Percentiles rank a stretch among this genome's conserved stretches.
Evolutionary conservation across 139 green algal genomes (phyloP).

Genomic region (Nannochloris sp.): DNA sequence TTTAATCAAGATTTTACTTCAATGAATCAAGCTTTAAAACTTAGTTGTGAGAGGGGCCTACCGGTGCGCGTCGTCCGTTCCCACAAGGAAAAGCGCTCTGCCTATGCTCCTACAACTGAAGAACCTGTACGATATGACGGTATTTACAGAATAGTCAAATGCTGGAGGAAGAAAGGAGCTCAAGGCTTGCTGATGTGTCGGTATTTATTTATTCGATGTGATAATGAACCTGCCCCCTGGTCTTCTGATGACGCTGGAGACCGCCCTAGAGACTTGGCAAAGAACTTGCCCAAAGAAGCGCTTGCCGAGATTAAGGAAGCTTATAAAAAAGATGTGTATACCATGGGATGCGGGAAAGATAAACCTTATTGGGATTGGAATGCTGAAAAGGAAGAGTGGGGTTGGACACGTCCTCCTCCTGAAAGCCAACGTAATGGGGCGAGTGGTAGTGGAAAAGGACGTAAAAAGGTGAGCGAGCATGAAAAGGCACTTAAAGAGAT

Average conservation of each 20-base stretch:
- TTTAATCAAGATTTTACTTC: slow-evolving; percentile 83
- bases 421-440: slow-evolving; percentile 32
- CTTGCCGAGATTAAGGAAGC: slow-evolving; percentile 59
- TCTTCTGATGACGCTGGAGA: slow-evolving; percentile 33
- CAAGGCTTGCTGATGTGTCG: slow-evolving; percentile 75
- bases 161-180: slow-evolving; percentile 74
- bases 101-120: slow-evolving; percentile 74
- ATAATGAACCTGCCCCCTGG: slow-evolving; percentile 92
- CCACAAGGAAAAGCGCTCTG: slow-evolving; percentile 84
- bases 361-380: slow-evolving; percentile 67
- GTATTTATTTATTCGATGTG: slow-evolving; percentile 90
- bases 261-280: not conserved
- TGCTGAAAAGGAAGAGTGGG: slow-evolving; percentile 46
- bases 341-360: slow-evolving; percentile 31
- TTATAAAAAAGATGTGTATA: slow-evolving; percentile 9
- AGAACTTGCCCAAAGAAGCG: slow-evolving; percentile 49
- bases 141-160: slow-evolving; percentile 86
- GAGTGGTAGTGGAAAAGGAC: slow-evolving; percentile 15
- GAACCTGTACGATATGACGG: slow-evolving; percentile 86
- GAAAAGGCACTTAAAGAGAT: slow-evolving; percentile 74
- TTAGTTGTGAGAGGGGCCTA: slow-evolving; percentile 75
- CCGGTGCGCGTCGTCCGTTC: slow-evolving; percentile 88
- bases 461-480: slow-evolving; percentile 47
- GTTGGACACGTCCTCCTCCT: slow-evolving; percentile 53
- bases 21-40: slow-evolving; percentile 82